A percentile compares a stretch with the other conserved stretches of the same genome.
phyloP scores from a whole-genome alignment of 257 asterid genomes.

The Nicotiana otophora region DNA sequence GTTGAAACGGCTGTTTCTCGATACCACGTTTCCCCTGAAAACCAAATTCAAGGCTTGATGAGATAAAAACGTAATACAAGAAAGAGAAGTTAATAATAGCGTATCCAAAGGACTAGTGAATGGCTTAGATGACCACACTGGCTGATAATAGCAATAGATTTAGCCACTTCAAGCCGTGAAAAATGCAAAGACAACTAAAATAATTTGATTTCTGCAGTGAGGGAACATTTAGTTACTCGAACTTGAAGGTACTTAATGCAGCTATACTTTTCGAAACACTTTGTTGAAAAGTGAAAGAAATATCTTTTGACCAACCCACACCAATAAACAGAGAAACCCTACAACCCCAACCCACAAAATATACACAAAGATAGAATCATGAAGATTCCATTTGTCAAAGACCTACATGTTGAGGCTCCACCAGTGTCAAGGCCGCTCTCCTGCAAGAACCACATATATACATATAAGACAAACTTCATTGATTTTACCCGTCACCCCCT shows the following conservation, averaged over 20 bases:
- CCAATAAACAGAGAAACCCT: constrained; percentile 23
- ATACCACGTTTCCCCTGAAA: constrained; percentile 98
- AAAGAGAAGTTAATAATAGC: not conserved
- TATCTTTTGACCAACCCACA: constrained; percentile 47
- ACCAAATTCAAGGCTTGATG: constrained; percentile 32
- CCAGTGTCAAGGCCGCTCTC: constrained; percentile 79
- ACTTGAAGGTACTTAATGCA: constrained; percentile 9
- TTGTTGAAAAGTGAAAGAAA: not conserved
- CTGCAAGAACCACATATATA: constrained; percentile 95
- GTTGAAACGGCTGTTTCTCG: constrained; percentile 92
- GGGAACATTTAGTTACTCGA: not conserved
- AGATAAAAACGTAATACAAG: constrained; percentile 27
- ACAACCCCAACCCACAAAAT: constrained; percentile 10
- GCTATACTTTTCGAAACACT: not conserved
- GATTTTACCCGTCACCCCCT: constrained; percentile 55
- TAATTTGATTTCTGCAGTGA: not conserved
- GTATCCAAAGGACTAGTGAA: not conserved
- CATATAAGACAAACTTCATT: constrained; percentile 87
- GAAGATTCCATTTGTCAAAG: constrained; percentile 85
- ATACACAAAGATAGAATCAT: constrained; percentile 32
- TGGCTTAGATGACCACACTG: not conserved
- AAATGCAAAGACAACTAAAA: constrained; percentile 9
- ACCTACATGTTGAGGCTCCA: constrained; percentile 99
- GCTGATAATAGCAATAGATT: not conserved
- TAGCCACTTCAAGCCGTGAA: constrained; percentile 1